Conservation (phyloP, 2,329 filamentous ascomycete genomes). For the Fusarium xylarioides region DNA sequence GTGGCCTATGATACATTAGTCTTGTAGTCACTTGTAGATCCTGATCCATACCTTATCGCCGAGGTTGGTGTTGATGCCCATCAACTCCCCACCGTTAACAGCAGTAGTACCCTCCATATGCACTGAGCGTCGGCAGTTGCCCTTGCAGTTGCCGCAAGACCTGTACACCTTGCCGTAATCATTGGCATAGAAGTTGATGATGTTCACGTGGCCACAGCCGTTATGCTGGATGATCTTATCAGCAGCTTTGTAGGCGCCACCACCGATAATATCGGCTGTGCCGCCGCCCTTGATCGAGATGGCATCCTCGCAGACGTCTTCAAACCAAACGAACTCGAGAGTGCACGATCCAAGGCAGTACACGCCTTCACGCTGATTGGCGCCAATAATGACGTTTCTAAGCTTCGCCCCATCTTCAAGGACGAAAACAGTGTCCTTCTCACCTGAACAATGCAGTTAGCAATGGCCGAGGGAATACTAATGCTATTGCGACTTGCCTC, state of each 20-base stretch:
- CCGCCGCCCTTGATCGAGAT: constrained; percentile 40
- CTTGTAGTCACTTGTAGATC: rapidly evolving
- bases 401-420: constrained; percentile 54
- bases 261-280: constrained; percentile 52
- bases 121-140: constrained; percentile 53
- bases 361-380: constrained; percentile 56
- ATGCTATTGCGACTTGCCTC: constrained; percentile 42
- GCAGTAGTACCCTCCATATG: constrained; percentile 55
- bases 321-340: constrained; percentile 59
- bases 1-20: constrained; percentile 26
- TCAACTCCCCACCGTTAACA: constrained; percentile 53
- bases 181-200: constrained; percentile 50
- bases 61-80: constrained; percentile 53
- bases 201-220: constrained; percentile 55
- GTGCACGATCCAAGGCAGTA: constrained; percentile 56
- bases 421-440: constrained; percentile 53
- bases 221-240: constrained; percentile 61
- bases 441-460: not conserved
- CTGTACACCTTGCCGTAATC: constrained; percentile 57
- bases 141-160: constrained; percentile 41
- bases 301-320: constrained; percentile 54
- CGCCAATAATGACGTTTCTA: constrained; percentile 57
- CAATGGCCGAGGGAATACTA: rapidly evolving
- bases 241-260: constrained; percentile 54
- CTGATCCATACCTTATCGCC: constrained; percentile 35